Base-by-base conservation (phyloP, 169 alveolate species). In the Nephromyces sp. region DNA sequence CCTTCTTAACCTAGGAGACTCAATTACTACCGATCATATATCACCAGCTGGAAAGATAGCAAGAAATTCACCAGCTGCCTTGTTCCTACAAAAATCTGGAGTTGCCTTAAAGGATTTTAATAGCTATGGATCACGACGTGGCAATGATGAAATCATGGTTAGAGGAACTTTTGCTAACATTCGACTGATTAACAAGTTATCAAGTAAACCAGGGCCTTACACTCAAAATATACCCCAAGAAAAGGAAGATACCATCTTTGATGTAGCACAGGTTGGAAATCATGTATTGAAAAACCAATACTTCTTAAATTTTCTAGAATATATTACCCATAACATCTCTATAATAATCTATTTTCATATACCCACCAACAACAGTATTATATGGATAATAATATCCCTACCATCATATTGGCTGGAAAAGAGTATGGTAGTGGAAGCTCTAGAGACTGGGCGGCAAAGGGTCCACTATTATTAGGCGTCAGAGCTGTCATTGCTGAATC, bases 371-470 rank as follows among this genome's bases (percentile, higher is more conserved):
- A 15, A 15, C 3, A 22, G 0, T 74, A 63, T 52, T 86, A 87
- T 74, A 51, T 61, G 35, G 32, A 84, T 66, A 86, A 63, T 6
- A 86, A 86, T 15, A 43, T 52, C 29, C 64, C 75, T 32, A 51
- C 72, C 24, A 82, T 84, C 72, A 72, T 82, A 32, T 68, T 80
- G 1, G 96, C 97, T 63, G 98, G 98, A 2, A 85, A 92, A 83
- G 98, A 95, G 74, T 95, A 95, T 74, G 99, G 99, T 25, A 81
- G 94, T 63, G 99, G 99, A 30, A 85, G 95, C 74, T 90, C 97
- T 28, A 88, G 99, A 67, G 99, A 95, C 85, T 95, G 99, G 99
- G 99, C 99, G 24, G 99, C 99, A 28, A 93, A 95, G 89, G 98
- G 98, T 25, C 94, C 98, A 6, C 86, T 84, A 66, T 89, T 94